Base-by-base conservation (phyloP, 2,329 filamentous ascomycete genomes). In the Colletotrichum trifolii region DNA sequence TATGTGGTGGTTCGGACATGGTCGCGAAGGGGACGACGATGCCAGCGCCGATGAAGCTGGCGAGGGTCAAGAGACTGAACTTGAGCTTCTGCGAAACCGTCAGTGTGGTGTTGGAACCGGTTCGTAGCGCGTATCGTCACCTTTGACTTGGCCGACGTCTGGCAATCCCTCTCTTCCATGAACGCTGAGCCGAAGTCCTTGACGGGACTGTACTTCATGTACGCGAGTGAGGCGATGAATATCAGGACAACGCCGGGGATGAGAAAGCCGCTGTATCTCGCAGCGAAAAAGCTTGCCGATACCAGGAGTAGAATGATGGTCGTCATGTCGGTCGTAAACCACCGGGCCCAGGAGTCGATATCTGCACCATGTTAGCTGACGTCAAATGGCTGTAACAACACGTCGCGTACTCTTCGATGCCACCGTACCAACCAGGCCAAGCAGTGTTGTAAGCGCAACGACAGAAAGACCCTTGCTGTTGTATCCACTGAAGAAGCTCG, bases 341-440 rank as follows among this genome's bases (percentile, higher is more conserved):
- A 76, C 56, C 75, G 73, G 50, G 74, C 68, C 54, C 74, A 68
- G 8, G 72, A 70, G 54, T 75, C 71, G 55, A 73, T 72, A 59
- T 75, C 73, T 76, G 40, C 10, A 2, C 8, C 3, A 12, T 7
- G 17, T 57, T 2, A 60, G 38, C 15, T 12, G 25, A 33, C 1
- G 13, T 9, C 50, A 25, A 7, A 35, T 60, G 9, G 57, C n/a
- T 35, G 12, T 33, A 11, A 8, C 42, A n/a, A 17, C 5, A 8
- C 6, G 17, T 40, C 17, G 17, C 10, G 8, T 4, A 73, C 73
- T 73, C 65, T 72, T 75, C 55, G 74, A 75, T 5, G 75, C 71
- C 4, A 69, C 70, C 4, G 73, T 75, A 39, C 72, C 72, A 2
- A 72, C 71, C 8, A 75, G 62, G 5, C 73, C 74, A 43, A 74